Percentiles rank a stretch among this genome's conserved stretches.
These are phyloP conservation scores for Sphenostylis stenocarpa DNA, from an alignment of 306 rosid genomes.

Conservation along the genomic window DNA sequence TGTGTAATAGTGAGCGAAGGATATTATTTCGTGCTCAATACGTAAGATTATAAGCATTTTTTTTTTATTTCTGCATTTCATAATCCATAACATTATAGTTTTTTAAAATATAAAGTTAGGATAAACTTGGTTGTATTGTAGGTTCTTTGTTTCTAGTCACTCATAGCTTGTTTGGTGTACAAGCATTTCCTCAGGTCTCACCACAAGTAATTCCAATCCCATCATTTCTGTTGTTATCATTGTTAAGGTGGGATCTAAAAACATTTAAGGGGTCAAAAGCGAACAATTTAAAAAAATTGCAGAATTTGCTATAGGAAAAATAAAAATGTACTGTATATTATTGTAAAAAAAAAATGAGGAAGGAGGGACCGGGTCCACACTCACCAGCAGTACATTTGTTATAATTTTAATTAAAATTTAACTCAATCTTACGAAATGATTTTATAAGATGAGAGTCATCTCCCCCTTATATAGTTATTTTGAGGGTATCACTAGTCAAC, in stretches of 20 bases:
- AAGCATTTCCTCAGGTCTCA: background rate
- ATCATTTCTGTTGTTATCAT: background rate
- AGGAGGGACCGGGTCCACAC: background rate
- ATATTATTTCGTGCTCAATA: constrained; percentile 88
- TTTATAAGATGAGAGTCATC: too few relatives aligned
- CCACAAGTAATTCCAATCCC: background rate
- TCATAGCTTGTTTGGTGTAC: background rate
- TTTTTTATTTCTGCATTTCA: background rate
- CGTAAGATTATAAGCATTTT: constrained; percentile 49
- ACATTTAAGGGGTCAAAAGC: background rate
- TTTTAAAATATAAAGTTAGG: background rate
- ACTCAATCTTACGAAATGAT: too few relatives aligned
- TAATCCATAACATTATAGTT: background rate
- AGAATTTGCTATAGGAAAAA: background rate
- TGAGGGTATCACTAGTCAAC: too few relatives aligned
- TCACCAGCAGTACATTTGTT: background rate
- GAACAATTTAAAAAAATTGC: background rate
- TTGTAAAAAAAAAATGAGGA: background rate
- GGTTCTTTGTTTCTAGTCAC: constrained; percentile 19
- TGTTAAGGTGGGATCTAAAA: background rate
- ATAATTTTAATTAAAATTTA: too few relatives aligned
- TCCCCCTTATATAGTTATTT: too few relatives aligned
- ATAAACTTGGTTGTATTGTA: background rate
- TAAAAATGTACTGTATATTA: background rate
- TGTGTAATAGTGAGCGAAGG: constrained; percentile 79